Percentiles rank a stretch among this genome's conserved stretches.
Conservation (phyloP, 129 eudicot species). For the Smallanthus sonchifolius region DNA sequence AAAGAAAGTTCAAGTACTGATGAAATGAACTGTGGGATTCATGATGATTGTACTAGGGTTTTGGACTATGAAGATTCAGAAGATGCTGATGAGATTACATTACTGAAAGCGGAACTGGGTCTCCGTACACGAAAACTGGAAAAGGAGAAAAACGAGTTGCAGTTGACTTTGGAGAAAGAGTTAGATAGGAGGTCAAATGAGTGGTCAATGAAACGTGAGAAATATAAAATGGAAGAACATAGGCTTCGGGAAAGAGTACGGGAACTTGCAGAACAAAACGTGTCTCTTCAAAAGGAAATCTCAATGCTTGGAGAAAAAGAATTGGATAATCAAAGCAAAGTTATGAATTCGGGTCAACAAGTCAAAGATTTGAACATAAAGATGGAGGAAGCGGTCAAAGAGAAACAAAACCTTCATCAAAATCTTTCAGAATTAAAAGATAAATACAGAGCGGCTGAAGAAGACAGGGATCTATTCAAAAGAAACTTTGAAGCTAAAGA, state of each 20-base stretch:
- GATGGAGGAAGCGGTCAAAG: constrained; percentile 47
- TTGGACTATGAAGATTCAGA: constrained; percentile 31
- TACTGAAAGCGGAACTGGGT: constrained; percentile 41
- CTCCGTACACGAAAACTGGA: constrained; percentile 56
- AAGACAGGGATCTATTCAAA: constrained; percentile 51
- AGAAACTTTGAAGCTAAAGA: constrained; percentile 67
- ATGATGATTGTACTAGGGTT: constrained; percentile 19
- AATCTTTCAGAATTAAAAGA: constrained; percentile 49
- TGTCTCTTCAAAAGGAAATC: constrained; percentile 83
- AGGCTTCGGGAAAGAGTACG: constrained; percentile 90
- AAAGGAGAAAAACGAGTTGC: constrained; percentile 78
- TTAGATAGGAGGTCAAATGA: constrained; percentile 87
- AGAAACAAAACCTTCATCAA: constrained; percentile 51
- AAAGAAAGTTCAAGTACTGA: constrained; percentile 32
- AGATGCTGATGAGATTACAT: constrained; percentile 44
- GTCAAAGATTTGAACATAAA: constrained; percentile 46
- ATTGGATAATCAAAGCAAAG: constrained; percentile 40
- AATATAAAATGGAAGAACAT: constrained; percentile 79
- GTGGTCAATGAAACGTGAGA: constrained; percentile 85
- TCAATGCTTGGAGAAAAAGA: constrained; percentile 69
- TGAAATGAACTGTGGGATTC: constrained; percentile 24
- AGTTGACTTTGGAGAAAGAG: constrained; percentile 65
- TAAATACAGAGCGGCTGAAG: constrained; percentile 53
- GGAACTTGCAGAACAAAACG: constrained; percentile 97
- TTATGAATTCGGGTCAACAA: constrained; percentile 48